A percentile compares a stretch with the other conserved stretches of the same genome.
These are phyloP conservation scores for Clonostachys rosea DNA, from an alignment of 2,329 filamentous ascomycete species.

Conservation along the genomic window DNA sequence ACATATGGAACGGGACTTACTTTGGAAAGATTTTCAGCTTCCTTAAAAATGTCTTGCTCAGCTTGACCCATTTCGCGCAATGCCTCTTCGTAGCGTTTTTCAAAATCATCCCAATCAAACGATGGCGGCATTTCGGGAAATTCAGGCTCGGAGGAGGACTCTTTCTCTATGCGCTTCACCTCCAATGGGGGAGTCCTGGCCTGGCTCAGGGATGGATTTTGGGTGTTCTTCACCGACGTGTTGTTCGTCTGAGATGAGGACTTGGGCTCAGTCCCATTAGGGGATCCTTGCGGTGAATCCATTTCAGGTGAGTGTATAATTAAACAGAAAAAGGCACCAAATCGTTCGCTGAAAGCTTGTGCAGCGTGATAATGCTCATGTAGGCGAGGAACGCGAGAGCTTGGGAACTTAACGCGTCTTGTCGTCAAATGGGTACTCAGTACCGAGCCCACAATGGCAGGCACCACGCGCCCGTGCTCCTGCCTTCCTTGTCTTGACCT, in stretches of 20 bases:
- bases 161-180: background rate
- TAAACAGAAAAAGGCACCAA: too few species aligned
- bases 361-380: too few species aligned
- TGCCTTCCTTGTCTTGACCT: too few species aligned
- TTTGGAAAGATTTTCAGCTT: constrained; percentile 64
- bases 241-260: background rate
- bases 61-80: constrained; percentile 57
- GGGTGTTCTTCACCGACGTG: background rate
- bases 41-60: constrained; percentile 61
- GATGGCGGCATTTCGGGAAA: constrained; percentile 46
- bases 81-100: constrained; percentile 61
- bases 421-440: too few species aligned
- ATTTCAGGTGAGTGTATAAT: too few species aligned
- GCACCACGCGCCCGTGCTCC: too few species aligned
- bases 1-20: constrained; percentile 27
- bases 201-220: background rate
- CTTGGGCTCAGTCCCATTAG: background rate
- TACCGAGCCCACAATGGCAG: too few species aligned
- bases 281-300: background rate
- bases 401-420: too few species aligned
- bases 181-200: background rate
- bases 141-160: constrained; percentile 20
- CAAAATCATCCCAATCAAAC: constrained; percentile 77
- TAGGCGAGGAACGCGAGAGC: too few species aligned
- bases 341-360: too few species aligned